Evolutionary conservation across 495 filamentous ascomycete genomes (phyloP).

Genomic region (Thozetella sp.): DNA sequence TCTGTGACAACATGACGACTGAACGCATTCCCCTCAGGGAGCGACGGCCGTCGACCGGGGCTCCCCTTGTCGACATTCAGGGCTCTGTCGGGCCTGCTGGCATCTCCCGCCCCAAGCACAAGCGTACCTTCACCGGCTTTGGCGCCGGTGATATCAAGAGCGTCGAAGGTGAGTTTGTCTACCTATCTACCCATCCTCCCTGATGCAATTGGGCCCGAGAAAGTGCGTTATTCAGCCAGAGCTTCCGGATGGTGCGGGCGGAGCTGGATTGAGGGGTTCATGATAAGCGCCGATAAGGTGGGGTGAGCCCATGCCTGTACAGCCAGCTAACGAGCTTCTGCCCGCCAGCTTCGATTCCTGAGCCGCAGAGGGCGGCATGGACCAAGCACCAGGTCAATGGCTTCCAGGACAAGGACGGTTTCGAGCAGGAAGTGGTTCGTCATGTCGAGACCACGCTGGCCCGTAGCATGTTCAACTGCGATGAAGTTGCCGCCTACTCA

Average conservation of each 20-base stretch:
- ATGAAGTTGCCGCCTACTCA: constrained; percentile 90
- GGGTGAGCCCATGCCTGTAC: too few relatives aligned
- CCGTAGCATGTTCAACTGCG: constrained; percentile 96
- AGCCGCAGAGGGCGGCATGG: constrained; percentile 88
- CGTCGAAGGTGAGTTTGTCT: constrained; percentile 66
- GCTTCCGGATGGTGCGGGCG: not conserved
- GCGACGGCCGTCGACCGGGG: constrained; percentile 75
- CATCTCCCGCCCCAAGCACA: constrained; percentile 86
- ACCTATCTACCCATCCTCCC: not conserved
- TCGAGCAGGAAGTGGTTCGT: constrained; percentile 79
- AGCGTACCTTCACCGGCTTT: constrained; percentile 90
- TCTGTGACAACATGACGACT: constrained; percentile 30
- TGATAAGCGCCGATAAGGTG: constrained; percentile 4
- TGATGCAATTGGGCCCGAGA: not conserved
- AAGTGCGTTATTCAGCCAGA: not conserved
- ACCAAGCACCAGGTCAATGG: constrained; percentile 69
- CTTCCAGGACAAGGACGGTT: constrained; percentile 71
- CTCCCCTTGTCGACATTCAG: constrained; percentile 79
- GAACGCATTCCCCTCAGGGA: constrained; percentile 36
- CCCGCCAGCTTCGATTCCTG: constrained; percentile 69
- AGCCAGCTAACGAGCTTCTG: constrained; percentile 18
- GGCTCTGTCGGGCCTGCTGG: constrained; percentile 76
- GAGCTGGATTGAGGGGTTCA: not conserved
- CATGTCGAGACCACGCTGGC: constrained; percentile 97
- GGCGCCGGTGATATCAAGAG: constrained; percentile 88